Evolutionary conservation across 2,329 filamentous ascomycete genomes (phyloP), one percentile per base, ranked within the genome.

Genomic region (Colletotrichum limetticola): DNA sequence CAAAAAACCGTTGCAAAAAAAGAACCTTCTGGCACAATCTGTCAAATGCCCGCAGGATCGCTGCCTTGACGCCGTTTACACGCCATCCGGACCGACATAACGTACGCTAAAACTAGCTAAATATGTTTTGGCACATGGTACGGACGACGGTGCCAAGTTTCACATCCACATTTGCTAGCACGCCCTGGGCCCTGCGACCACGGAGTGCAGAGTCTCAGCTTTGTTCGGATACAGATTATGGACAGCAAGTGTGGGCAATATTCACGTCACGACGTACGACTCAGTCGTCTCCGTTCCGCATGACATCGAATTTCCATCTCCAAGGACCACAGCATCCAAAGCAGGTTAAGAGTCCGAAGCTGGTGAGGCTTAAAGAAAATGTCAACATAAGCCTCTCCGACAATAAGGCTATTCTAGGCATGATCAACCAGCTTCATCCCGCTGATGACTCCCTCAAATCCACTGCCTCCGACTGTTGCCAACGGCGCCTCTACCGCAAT

Each of bases 401-500:
- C 14, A 8, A 32, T 2, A 28, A n/a, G 12, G 8, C 55, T 46
- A 42, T 57, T 62, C 42, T 56, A 74, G 8, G 63, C 72, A 12
- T 61, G 26, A 11, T 61, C 72, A 56, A 74, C 69, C 12, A 74
- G 68, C 64, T 68, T 74, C 64, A 74, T 68, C 55, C 59, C 53
- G 14, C 72, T 69, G 16, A 74, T 57, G 49, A 72, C 46, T n/a
- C 72, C 72, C 37, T 72, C 56, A 26, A 74, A 74, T 26, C 60
- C 69, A 24, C 60, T 42, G 16, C 64, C 72, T n/a, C 72, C 72
- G 5, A 74, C 42, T 2, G 64, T 68, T 24, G 46, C 61, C 69
- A 74, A 56, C 19, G 72, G 72, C 12, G 72, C 72, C 65, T 74
- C 72, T 11, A 72, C 70, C 35, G 65, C 72, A 22, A 74, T 69